A percentile compares a stretch with the other conserved stretches of the same genome.
These are phyloP conservation scores for Bruguiera gymnorhiza DNA, from an alignment of 345 rosid genomes.

Conservation along the genomic window DNA sequence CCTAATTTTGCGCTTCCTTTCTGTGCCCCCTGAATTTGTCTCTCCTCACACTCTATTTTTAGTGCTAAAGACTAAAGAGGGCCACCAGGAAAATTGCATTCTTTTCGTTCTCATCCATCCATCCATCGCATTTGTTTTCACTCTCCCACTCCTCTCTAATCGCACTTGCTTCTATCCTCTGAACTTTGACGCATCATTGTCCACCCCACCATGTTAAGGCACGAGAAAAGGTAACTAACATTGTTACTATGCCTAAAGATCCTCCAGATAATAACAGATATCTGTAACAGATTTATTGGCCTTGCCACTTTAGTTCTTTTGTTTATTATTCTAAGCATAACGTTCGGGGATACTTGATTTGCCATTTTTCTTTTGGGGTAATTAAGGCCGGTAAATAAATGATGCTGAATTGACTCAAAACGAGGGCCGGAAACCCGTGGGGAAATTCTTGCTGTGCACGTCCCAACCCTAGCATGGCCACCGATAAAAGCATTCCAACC, in stretches of 20 bases:
- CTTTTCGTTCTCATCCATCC: background rate
- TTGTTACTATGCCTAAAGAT: constrained; percentile 31
- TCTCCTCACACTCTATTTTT: constrained; percentile 22
- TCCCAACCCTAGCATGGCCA: constrained; percentile 56
- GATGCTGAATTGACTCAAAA: too few species aligned
- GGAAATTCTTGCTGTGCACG: constrained; percentile 39
- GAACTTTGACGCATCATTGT: background rate
- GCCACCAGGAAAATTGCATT: constrained; percentile 1
- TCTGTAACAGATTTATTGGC: too few species aligned
- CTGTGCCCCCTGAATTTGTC: constrained; percentile 14
- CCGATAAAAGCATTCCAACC: constrained; percentile 59
- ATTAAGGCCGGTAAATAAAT: too few species aligned
- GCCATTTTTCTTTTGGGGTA: too few species aligned
- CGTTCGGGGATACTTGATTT: too few species aligned
- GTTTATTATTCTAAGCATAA: too few species aligned
- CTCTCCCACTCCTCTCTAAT: background rate
- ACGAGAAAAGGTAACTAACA: background rate
- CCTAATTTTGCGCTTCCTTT: constrained; percentile 25
- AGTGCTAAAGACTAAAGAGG: background rate
- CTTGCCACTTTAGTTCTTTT: too few species aligned
- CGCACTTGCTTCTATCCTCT: background rate
- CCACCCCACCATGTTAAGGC: constrained; percentile 32
- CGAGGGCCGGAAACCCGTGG: background rate
- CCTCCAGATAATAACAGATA: constrained; percentile 41
- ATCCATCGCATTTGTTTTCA: background rate